phyloP scores from a whole-genome alignment of 2,329 filamentous ascomycete species.

The Xylariales sp. region DNA sequence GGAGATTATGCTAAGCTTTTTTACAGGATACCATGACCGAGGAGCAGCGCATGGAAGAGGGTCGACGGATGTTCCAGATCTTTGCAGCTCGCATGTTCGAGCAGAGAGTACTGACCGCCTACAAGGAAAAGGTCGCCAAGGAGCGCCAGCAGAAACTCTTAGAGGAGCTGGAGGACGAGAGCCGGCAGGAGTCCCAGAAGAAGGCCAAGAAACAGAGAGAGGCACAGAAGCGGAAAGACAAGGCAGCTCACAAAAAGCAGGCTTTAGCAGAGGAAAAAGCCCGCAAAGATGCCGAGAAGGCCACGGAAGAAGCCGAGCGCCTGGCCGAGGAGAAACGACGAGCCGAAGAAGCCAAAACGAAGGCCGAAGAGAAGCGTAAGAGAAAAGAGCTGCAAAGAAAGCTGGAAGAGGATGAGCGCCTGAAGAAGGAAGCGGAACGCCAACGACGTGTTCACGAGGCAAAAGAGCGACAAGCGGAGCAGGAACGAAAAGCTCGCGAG shows the following conservation, averaged over 20 bases:
- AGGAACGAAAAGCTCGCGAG: constrained; percentile 78
- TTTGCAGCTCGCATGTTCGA: constrained; percentile 99
- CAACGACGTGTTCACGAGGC: constrained; percentile 76
- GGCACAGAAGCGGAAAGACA: constrained; percentile 92
- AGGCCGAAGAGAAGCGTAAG: constrained; percentile 83
- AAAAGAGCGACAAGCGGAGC: constrained; percentile 77
- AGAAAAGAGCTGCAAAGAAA: constrained; percentile 89
- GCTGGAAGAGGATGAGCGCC: constrained; percentile 82
- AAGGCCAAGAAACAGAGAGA: constrained; percentile 93
- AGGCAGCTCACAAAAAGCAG: constrained; percentile 83
- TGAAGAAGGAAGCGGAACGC: constrained; percentile 80
- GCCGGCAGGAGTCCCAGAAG: constrained; percentile 67
- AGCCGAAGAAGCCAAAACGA: constrained; percentile 73
- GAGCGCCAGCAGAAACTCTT: constrained; percentile 88
- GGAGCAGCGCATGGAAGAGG: constrained; percentile 98
- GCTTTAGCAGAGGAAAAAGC: constrained; percentile 88
- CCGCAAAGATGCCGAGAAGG: constrained; percentile 81
- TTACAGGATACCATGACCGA: constrained; percentile 94
- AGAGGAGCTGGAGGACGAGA: constrained; percentile 86
- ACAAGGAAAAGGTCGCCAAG: constrained; percentile 91
- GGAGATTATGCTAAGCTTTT: constrained; percentile 29
- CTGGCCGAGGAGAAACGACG: constrained; percentile 74
- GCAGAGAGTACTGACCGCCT: constrained; percentile 92
- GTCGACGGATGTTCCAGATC: constrained; percentile 97
- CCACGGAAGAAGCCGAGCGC: constrained; percentile 75